Evolutionary conservation across 345 rosid species (phyloP), one percentile per base, ranked within the genome.

Genomic region (Pistacia atlantica): DNA sequence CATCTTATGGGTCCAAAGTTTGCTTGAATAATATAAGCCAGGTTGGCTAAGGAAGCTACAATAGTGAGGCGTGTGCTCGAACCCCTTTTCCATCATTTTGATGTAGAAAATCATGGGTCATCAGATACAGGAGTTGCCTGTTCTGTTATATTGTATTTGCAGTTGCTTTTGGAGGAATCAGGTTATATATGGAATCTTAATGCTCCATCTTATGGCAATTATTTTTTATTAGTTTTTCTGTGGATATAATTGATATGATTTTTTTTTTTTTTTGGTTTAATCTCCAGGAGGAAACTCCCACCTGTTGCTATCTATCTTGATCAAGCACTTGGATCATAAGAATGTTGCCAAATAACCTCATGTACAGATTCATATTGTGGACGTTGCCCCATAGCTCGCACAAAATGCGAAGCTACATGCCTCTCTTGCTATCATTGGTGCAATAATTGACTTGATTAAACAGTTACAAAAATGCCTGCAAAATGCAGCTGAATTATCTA

Each of bases 271-370:
- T 52, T 54, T 54, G 2, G 38, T 74, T 65, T n/a, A 33, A 67
- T 51, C 70, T 18, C 58, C 89, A 93, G 98, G 97, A 68, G 97
- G 88, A 58, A 90, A 88, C 79, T 89, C 92, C 48, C 92, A 95
- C 82, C 81, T 84, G 71, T 78, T 93, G 76, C 82, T 93, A 72
- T 88, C 94, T 59, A 81, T 83, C 80, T 80, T 95, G 91, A 81
- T 93, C 84, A 93, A 95, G 90, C 97, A 95, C 88, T 83, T 95
- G 93, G 98, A 95, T 89, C 93, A 93, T 85, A 95, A 85, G 83
- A 85, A 83, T 80, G 89, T 93, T 62, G 77, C 82, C 55, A 92
- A 88, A 79, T 90, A 88, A 80, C 92, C 88, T 65, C 81, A 55
- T 70, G 54, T n/a, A 83, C 68, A 94, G 86, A 85, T 83, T 46